Evolutionary conservation across 164 flowering plant genomes (phyloP), one percentile per base, ranked within the genome.

Genomic region (Hamamelis virginiana): DNA sequence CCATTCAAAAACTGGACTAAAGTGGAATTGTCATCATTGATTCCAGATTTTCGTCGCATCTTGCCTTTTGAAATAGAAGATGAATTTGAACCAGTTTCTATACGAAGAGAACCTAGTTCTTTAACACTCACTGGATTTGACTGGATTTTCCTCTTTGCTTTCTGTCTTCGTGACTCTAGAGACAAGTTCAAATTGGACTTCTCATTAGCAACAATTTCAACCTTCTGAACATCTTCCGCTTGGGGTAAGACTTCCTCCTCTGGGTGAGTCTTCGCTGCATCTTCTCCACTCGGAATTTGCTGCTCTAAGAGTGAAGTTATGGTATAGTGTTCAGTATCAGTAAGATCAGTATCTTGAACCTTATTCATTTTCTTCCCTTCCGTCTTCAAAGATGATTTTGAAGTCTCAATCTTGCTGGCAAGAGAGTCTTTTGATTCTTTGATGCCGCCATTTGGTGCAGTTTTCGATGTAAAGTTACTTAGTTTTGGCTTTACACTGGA

Each of bases 401-500:
- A 47, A 51, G 41, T 25, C 14, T 52, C 18, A 33, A 14, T 46
- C 43, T 47, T 52, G 25, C 28, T 41, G 52, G 14, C 9, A 23
- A 38, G 13, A 69, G 73, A 22, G 63, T 58, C 41, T 59, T 59
- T 67, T 43, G 60, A 43, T 59, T 65, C 72, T 46, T 67, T 77
- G 62, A 13, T 23, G 47, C 45, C 23, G n/a, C 53, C 59, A 45
- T 46, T 69, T 15, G 45, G 62, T 25, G 55, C 28, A 33, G 53
- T 53, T 43, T 59, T 53, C 21, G 15, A 33, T 33, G 38, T 59
- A 48, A 53, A 69, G 5, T 66, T 70, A 51, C 44, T 61, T 13
- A 68, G 21, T n/a, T 69, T 74, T 50, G 56, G 48, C 41, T 73
- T 64, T 1, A 65, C 15, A 47, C 46, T 58, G 38, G 53, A 45